phyloP scores from a whole-genome alignment of 371 early-diverging fungal species.

The Mortierella sp. region DNA sequence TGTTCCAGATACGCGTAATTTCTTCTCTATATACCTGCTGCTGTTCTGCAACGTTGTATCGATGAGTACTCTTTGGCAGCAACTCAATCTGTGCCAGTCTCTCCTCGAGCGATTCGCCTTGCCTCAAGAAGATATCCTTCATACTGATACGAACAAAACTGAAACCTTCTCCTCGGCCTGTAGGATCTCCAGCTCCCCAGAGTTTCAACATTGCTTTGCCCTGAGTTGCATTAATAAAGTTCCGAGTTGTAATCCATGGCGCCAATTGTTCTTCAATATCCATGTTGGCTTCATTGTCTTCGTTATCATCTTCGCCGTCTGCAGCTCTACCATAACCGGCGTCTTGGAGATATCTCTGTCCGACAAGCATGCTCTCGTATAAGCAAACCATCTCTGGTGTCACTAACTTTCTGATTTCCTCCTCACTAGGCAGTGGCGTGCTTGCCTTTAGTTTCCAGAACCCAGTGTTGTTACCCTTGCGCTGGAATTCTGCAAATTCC shows the following conservation, averaged over 20 bases:
- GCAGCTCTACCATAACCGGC: conserved; percentile 87
- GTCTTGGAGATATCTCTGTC: conserved; percentile 95
- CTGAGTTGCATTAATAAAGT: conserved; percentile 93
- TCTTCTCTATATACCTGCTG: conserved; percentile 95
- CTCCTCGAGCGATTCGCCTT: conserved; percentile 89
- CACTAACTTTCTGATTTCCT: conserved; percentile 94
- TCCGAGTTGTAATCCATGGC: conserved; percentile 97
- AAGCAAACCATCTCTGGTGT: conserved; percentile 99
- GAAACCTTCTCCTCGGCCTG: conserved; percentile 98
- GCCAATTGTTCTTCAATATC: conserved; percentile 95
- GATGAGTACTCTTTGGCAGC: conserved; percentile 87
- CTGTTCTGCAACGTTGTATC: conserved; percentile 95
- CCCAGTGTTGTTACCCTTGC: conserved; percentile 92
- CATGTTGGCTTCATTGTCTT: conserved; percentile 74
- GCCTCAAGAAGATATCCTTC: conserved; percentile 96
- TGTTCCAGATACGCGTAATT: conserved; percentile 95
- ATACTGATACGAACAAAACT: conserved; percentile 97
- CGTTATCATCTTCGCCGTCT: conserved; percentile 74
- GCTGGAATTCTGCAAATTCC: conserved; percentile 97
- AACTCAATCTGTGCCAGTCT: conserved; percentile 87
- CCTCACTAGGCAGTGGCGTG: conserved; percentile 90
- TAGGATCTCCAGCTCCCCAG: conserved; percentile 97
- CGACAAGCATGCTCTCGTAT: conserved; percentile 97
- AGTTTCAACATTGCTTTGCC: conserved; percentile 96
- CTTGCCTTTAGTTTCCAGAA: conserved; percentile 94